Evolutionary conservation across 108 stramenopile species (phyloP), one percentile per base, ranked within the genome.

Genomic region (Pseudonitzschia multiseries): DNA sequence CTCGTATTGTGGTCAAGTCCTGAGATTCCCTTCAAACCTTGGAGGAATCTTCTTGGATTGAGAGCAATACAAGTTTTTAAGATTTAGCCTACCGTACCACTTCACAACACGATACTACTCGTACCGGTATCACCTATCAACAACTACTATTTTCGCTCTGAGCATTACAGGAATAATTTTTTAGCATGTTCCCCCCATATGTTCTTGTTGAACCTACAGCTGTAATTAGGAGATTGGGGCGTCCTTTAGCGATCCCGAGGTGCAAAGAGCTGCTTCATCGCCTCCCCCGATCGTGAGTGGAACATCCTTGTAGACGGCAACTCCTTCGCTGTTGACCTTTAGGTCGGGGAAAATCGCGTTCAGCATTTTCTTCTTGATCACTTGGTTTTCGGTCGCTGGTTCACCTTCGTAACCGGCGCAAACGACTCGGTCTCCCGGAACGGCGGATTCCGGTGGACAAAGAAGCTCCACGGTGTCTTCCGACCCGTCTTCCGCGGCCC

Each of bases 321-420:
- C 84, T 12, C 89, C 89, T 8, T 71, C 59, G 24, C 22, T 61
- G 60, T 88, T 73, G 13, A 87, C 87, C 43, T 67, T 78, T 15
- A 87, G 68, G 48, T 90, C 87, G 0, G 85, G 85, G 51, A 86
- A 89, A 33, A 97, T 81, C 9, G 59, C 75, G 50, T 97, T 93
- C 33, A 96, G 78, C 54, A 95, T 90, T 81, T 98, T 96, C 90
- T 96, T 96, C 81, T 98, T 96, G 21, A 76, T 67, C 26, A 96
- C 70, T 68, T 89, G 89, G 57, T 93, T 89, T 40, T 96, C 94
- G 12, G 93, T 87, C 4, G 88, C 91, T 26, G 84, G 84, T 60
- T 85, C 85, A n/a, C 86, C 82, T 0, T 82, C 86, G 65, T 87
- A 86, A 9, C 94, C 97, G 22, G 74, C 84, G n/a, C 88, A 77